phyloP scores from a whole-genome alignment of 2,329 filamentous ascomycete species.

The Incumbomyces lentus region DNA sequence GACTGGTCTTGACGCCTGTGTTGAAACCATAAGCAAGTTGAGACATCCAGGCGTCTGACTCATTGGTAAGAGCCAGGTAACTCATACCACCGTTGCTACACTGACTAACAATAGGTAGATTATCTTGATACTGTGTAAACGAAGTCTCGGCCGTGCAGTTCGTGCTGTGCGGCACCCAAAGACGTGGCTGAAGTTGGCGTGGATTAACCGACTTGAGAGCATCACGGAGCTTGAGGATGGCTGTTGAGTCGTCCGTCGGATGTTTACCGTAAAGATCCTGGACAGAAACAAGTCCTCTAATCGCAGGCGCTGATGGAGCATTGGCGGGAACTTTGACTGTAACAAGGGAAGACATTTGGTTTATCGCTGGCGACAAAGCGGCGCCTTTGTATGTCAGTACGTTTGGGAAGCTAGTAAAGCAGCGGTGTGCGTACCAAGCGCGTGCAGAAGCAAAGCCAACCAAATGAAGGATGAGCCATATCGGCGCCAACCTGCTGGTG shows the following conservation, averaged over 20 bases:
- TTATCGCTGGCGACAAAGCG: no score
- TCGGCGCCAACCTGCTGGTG: not conserved
- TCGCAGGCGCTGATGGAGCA: no score
- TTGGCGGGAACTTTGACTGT: no score
- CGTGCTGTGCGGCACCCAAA: not conserved
- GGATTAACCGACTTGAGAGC: not conserved
- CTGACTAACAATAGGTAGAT: not conserved
- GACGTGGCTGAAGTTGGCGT: not conserved
- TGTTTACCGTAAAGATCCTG: no score
- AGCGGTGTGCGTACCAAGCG: not conserved
- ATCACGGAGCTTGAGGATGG: not conserved
- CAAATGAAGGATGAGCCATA: not conserved
- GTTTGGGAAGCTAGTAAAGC: no score
- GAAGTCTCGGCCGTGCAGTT: not conserved
- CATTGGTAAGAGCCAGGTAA: not conserved
- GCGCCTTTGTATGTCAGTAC: no score
- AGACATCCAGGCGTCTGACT: not conserved
- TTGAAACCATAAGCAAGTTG: not conserved
- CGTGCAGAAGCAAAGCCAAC: not conserved
- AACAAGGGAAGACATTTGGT: no score
- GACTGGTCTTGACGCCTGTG: conserved; percentile 10
- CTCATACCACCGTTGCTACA: not conserved
- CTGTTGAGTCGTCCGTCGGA: not conserved
- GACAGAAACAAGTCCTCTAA: no score
- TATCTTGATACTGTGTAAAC: no score